Conservation (phyloP, 176 grass and related monocot genomes). For the Zoysia japonica region DNA sequence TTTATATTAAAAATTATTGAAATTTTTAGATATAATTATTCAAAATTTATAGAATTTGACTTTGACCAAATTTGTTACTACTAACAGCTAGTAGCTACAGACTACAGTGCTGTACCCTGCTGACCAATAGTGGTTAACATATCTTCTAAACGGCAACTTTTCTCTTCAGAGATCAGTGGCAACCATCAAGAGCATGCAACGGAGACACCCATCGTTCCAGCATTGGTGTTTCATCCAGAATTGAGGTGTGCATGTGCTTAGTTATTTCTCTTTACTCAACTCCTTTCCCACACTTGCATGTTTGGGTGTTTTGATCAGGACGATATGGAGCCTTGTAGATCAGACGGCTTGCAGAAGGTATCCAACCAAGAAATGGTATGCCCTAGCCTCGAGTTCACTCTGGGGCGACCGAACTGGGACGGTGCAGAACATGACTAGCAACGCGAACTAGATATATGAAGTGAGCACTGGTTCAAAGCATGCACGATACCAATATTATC, state of each 20-base stretch:
- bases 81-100: background rate
- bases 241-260: constrained; percentile 3
- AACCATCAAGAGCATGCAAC: constrained; percentile 44
- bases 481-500: background rate
- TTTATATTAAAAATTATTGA: too few relatives aligned
- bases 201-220: constrained; percentile 31
- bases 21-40: too few relatives aligned
- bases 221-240: constrained; percentile 36
- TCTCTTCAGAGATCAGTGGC: constrained; percentile 57
- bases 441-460: background rate
- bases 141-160: constrained; percentile 10
- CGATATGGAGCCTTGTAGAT: constrained; percentile 49
- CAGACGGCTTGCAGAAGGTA: constrained; percentile 44
- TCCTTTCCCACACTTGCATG: background rate
- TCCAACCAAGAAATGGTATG: constrained; percentile 46
- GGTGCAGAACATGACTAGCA: constrained; percentile 53
- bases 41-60: too few relatives aligned
- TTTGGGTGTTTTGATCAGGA: constrained; percentile 38
- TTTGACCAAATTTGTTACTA: too few relatives aligned
- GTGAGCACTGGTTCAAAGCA: constrained; percentile 6
- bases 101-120: background rate
- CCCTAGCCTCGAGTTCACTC: constrained; percentile 78
- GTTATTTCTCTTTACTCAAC: background rate
- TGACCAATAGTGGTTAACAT: background rate
- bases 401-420: constrained; percentile 55